Conservation (phyloP, 2,329 filamentous ascomycete genomes). For the Aspergillus ochraceus region DNA sequence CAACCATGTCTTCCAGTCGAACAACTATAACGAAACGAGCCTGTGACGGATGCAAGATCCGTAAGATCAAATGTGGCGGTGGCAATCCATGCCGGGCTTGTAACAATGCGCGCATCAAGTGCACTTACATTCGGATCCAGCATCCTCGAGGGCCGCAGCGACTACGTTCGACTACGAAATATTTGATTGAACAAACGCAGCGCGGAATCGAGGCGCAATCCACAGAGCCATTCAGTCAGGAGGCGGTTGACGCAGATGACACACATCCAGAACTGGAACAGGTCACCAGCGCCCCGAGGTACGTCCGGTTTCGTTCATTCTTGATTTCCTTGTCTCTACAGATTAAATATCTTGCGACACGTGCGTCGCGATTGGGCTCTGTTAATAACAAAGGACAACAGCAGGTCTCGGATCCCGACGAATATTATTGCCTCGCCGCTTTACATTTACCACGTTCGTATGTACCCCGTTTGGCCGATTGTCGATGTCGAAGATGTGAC, state of each 20-base stretch:
- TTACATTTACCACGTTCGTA: slow-evolving; percentile 50
- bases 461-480: slow-evolving; percentile 56
- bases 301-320: too few relatives aligned
- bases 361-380: neutral
- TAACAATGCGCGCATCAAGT: slow-evolving; percentile 46
- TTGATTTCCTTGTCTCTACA: too few relatives aligned
- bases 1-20: neutral
- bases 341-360: too few relatives aligned
- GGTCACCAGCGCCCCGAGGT: too few relatives aligned
- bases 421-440: slow-evolving; percentile 33
- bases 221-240: neutral
- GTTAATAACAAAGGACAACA: neutral
- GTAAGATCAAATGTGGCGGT: slow-evolving; percentile 55
- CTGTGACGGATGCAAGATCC: slow-evolving; percentile 55
- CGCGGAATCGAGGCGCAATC: neutral
- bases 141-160: slow-evolving; percentile 49
- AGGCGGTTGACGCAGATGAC: neutral
- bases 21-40: slow-evolving; percentile 38
- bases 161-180: slow-evolving; percentile 29
- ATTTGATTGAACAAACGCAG: slow-evolving; percentile 24
- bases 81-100: slow-evolving; percentile 50
- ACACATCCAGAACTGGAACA: neutral
- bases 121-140: slow-evolving; percentile 52
- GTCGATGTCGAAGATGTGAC: slow-evolving; percentile 48
- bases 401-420: slow-evolving; percentile 15